Base-by-base conservation (phyloP, 2,329 filamentous ascomycete species). In the Epichloe bromicola region DNA sequence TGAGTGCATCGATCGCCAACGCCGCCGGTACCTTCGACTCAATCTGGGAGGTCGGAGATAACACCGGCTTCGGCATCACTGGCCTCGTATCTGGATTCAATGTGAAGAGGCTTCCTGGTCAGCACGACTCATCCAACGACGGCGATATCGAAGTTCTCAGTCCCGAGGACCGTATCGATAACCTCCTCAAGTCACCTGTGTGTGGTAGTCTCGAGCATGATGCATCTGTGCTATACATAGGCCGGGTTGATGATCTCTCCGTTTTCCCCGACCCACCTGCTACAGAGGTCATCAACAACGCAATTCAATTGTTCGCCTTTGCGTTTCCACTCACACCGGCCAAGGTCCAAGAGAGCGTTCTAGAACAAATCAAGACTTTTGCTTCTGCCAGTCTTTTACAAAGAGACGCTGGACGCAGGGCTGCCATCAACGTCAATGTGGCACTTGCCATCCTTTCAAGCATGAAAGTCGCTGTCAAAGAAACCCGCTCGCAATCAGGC, bases 41-140 rank as follows among this genome's bases (percentile, higher is more conserved):
- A 1, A 80, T 98, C 39, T 98, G 93, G 93, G 91, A 97, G 55
- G 80, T 95, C 6, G 86, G 83, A 8, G 93, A 98, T 65, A 97
- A 97, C 62, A 90, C 84, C 59, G 91, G 90, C 1, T 97, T 95
- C 65, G 93, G 94, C 3, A 84, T 98, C 15, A 95, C 88, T 10
- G 88, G 90, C 1, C 72, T 97, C 20, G 82, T 95, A 1, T 76
- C 80, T 20, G 87, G 88, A 0, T 89, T 93, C 62, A 79, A 84
- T 49, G 74, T 89, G 17, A 81, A 77, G 59, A 79, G 76, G 26
- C 74, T 90, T 51, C 82, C 82, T 14, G 86, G 87, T 30, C 83
- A 86, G 60, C 79, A 84, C 52, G 76, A 80, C 15, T 64, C 68
- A 47, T 65, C 70, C 0, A 61, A 67, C 12, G 72, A 76, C 36